Conservation (phyloP, 2,329 filamentous ascomycete genomes). For the Teratosphaeria epicoccoides region DNA sequence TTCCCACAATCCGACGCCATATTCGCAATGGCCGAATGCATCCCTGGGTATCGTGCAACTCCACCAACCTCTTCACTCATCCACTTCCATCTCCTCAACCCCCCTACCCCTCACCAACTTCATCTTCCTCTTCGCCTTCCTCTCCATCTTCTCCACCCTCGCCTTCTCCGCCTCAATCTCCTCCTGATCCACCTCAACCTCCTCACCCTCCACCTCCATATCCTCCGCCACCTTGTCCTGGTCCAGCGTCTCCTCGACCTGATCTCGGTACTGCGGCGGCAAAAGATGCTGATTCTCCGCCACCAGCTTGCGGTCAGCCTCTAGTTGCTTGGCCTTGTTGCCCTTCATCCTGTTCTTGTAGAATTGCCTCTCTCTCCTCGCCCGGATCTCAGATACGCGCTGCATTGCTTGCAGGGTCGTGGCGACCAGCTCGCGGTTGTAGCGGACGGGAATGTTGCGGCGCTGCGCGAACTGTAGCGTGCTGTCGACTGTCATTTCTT, state of each 20-base stretch:
- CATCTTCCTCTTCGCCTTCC: constrained; percentile 37
- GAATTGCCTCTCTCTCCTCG: constrained; percentile 76
- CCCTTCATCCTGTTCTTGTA: constrained; percentile 90
- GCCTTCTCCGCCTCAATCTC: constrained; percentile 29
- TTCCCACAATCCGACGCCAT: no score
- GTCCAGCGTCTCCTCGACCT: constrained; percentile 43
- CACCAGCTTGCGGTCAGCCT: constrained; percentile 75
- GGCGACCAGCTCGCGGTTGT: constrained; percentile 82
- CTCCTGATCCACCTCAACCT: constrained; percentile 30
- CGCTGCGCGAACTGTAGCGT: constrained; percentile 86
- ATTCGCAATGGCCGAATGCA: constrained; percentile 2
- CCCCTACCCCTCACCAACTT: constrained; percentile 35
- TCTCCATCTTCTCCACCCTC: constrained; percentile 24
- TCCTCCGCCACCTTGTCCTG: constrained; percentile 48
- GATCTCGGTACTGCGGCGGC: constrained; percentile 43
- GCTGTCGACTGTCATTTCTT: constrained; percentile 80
- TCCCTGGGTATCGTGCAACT: not conserved
- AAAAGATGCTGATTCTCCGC: constrained; percentile 87
- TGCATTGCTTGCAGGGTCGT: constrained; percentile 89
- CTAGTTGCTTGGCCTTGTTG: constrained; percentile 72
- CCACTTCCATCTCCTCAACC: constrained; percentile 34
- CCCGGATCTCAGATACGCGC: constrained; percentile 74
- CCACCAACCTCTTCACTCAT: constrained; percentile 17
- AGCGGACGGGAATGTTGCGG: constrained; percentile 88
- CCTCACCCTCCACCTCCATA: constrained; percentile 21